Base-by-base conservation (phyloP, 768 basidiomycete species). In the Pleurotus djamor region DNA sequence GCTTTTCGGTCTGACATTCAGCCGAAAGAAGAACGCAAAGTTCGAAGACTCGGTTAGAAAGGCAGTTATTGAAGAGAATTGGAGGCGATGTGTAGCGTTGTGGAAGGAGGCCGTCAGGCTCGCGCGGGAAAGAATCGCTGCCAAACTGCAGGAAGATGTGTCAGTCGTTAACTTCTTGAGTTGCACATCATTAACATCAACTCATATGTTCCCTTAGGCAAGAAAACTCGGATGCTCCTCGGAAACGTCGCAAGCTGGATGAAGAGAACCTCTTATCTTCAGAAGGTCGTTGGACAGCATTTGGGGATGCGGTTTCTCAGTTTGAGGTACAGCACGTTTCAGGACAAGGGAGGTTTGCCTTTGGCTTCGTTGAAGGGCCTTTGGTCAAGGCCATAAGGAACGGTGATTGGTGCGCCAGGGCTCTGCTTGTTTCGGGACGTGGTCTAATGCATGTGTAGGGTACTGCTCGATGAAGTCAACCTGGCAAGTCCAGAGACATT, bases 401-500 rank as follows among this genome's bases (percentile, higher is more conserved):
- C 48, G 97, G 97, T 4, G 86, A 96, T 69, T 99, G 97, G 97
- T 96, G 66, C 65, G 90, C 75, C 48, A 62, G 7, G 6, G 48
- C 50, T 43, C 14, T 43, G 38, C 28, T 32, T 52, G 37, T 35
- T 32, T 37, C 17, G 57, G 7, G 50, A 60, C 57, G 52, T 41
- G 33, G 16, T 44, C 59, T 62, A 21, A 52, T 44, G 34, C 41
- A 12, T 57, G 12, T 2, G 36, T 60, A 97, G 95, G 95, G 82
- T 98, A 38, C 79, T 99, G 17, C 85, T 99, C 4, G 97, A 99
- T 64, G 97, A 98, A 72, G 88, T 98, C 68, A 99, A 99, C 68
- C 77, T 99, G 28, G 95, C 96, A 1, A 94, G 90, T 60, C 78
- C 94, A 28, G 97, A 98, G 72, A 98, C 96, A 0, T 79, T 98